Evolutionary conservation across 805 yeast species (phyloP).

Genomic region (Lipomyces sp.): DNA sequence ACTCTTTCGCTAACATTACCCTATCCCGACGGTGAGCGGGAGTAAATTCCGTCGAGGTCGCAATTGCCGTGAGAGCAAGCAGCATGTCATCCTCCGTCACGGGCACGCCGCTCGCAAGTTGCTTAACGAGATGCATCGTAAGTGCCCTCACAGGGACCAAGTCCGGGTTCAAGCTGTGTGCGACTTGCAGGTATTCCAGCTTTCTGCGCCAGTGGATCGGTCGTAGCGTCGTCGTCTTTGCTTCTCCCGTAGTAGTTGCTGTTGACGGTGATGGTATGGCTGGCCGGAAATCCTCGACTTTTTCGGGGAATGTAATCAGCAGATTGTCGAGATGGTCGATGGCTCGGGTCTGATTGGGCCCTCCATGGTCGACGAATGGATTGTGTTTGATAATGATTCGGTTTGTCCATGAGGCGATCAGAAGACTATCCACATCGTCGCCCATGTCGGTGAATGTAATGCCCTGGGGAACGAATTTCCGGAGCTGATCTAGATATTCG

Average conservation of each 20-base stretch:
- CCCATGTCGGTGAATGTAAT: conserved; percentile 3
- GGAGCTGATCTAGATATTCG: background rate
- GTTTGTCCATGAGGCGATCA: conserved; percentile 8
- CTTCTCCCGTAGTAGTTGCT: background rate
- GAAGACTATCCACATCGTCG: conserved; percentile 11
- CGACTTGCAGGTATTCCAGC: conserved; percentile 33
- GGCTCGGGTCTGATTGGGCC: too few species aligned
- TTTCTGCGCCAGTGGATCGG: conserved; percentile 35
- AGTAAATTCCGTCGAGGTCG: conserved; percentile 33
- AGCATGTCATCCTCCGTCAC: conserved; percentile 35
- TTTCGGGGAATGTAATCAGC: too few species aligned
- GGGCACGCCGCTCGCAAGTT: conserved; percentile 36
- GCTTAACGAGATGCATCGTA: conserved; percentile 32
- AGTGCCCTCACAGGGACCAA: conserved; percentile 31
- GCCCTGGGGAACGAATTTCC: background rate
- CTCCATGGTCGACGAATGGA: too few species aligned
- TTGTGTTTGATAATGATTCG: too few species aligned
- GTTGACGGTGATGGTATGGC: too few species aligned
- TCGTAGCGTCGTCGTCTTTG: background rate
- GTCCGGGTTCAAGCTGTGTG: conserved; percentile 29
- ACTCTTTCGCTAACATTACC: conserved; percentile 14
- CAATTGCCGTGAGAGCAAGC: conserved; percentile 33
- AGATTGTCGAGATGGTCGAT: too few species aligned
- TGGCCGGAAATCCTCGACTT: too few species aligned
- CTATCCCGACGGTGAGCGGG: background rate